phyloP scores from a whole-genome alignment of 139 green algal genomes.

The Parachlorella kessleri region DNA sequence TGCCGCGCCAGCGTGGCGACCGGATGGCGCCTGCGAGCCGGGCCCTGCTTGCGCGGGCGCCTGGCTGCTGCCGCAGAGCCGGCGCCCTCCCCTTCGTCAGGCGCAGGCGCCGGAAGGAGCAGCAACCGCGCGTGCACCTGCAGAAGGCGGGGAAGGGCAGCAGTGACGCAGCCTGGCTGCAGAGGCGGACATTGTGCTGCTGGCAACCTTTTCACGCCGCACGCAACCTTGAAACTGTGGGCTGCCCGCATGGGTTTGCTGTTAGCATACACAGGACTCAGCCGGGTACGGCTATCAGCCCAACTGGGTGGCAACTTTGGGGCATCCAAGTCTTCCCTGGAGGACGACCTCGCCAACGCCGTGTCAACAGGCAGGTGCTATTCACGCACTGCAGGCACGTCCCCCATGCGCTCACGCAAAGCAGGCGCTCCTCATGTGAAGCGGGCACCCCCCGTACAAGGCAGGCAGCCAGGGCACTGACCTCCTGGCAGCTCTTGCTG shows the following conservation, averaged over 20 bases:
- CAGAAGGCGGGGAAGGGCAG: neutral
- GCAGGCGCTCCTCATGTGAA: neutral
- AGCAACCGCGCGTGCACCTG: neutral
- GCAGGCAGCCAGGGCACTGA: neutral
- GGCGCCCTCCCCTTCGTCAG: no score
- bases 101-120: no score
- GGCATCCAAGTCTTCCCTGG: neutral
- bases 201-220: neutral
- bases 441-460: no score
- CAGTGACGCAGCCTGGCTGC: no score
- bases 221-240: neutral
- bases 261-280: neutral
- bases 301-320: neutral
- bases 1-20: neutral
- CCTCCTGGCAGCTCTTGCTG: conserved; percentile 33
- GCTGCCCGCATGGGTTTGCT: neutral
- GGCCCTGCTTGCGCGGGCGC: neutral
- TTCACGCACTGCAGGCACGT: neutral
- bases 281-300: neutral
- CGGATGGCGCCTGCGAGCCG: neutral
- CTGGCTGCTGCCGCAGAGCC: neutral
- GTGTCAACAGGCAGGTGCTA: neutral
- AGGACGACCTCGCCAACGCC: neutral
- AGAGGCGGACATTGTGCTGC: no score
- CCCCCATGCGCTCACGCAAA: neutral